phyloP scores from a whole-genome alignment of 805 yeast genomes.

The Hanseniaspora singularis region DNA sequence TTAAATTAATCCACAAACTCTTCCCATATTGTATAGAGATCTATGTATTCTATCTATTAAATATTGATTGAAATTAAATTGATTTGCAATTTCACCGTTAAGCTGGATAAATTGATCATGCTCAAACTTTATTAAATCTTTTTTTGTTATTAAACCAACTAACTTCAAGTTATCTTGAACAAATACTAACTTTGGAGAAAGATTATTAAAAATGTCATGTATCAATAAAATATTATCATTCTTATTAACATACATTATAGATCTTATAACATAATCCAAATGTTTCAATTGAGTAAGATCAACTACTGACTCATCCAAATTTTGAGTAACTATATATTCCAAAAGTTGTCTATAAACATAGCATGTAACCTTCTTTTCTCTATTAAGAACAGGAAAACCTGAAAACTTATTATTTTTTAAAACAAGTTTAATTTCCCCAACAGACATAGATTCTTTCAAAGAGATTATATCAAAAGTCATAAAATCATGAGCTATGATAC shows the following conservation, averaged over 20 bases:
- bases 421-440: slow-evolving; percentile 16
- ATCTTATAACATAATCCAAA: slow-evolving; percentile 31
- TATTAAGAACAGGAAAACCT: slow-evolving; percentile 29
- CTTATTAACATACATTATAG: slow-evolving; percentile 51
- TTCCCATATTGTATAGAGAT: slow-evolving; percentile 2
- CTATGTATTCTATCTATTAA: slow-evolving; percentile 2
- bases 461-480: slow-evolving; percentile 22
- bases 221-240: slow-evolving; percentile 47
- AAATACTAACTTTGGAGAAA: slow-evolving; percentile 63
- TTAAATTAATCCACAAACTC: slow-evolving; percentile 19
- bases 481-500: slow-evolving; percentile 47
- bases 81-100: slow-evolving; percentile 16
- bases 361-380: slow-evolving; percentile 16
- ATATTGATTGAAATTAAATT: slow-evolving; percentile 10
- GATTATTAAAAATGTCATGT: slow-evolving; percentile 54
- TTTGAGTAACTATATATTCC: slow-evolving; percentile 14
- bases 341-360: slow-evolving; percentile 16
- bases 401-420: slow-evolving; percentile 4
- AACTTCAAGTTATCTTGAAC: slow-evolving; percentile 49
- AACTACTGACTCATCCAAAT: neutral
- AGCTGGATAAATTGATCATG: slow-evolving; percentile 24
- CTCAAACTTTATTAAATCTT: slow-evolving; percentile 65
- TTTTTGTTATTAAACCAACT: slow-evolving; percentile 70
- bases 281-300: slow-evolving; percentile 5
- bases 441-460: slow-evolving; percentile 22